Conservation (phyloP, 225 moss, liverwort and hornwort species). For the Polytrichum commune region DNA sequence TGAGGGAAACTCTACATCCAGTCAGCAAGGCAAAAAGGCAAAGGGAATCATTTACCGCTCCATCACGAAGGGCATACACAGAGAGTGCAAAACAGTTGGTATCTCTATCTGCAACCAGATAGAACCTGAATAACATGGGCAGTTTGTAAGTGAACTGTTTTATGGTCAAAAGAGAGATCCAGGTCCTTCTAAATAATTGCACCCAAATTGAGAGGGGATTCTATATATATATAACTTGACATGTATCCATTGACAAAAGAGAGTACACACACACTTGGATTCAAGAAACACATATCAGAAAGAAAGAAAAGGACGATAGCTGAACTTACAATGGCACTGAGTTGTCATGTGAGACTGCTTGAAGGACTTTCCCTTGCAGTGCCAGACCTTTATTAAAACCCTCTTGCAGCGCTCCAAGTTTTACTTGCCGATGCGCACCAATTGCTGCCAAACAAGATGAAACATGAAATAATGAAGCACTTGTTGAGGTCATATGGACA, state of each 20-base stretch:
- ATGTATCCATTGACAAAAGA: no score
- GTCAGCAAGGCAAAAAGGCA: not conserved
- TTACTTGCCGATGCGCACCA: constrained; percentile 46
- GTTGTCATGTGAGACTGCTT: constrained; percentile 54
- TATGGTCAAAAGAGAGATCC: not conserved
- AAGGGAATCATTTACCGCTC: constrained; percentile 36
- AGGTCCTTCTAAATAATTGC: not conserved
- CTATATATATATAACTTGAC: not conserved
- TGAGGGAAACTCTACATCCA: no score
- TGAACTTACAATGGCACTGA: constrained; percentile 54
- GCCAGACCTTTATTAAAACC: constrained; percentile 60
- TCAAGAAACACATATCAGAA: not conserved
- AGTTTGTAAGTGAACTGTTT: constrained; percentile 1
- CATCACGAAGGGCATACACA: constrained; percentile 60
- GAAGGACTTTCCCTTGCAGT: constrained; percentile 50
- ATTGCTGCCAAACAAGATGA: constrained; percentile 30
- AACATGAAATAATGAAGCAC: not conserved
- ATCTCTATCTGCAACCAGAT: constrained; percentile 51
- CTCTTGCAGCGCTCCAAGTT: constrained; percentile 34
- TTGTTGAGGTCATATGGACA: no score
- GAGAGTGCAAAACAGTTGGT: constrained; percentile 56
- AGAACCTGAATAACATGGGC: constrained; percentile 41
- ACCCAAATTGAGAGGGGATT: not conserved
- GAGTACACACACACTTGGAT: not conserved
- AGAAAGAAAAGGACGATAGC: no score